phyloP scores from a whole-genome alignment of 768 basidiomycete species.

The Lepiota subincarnata region DNA sequence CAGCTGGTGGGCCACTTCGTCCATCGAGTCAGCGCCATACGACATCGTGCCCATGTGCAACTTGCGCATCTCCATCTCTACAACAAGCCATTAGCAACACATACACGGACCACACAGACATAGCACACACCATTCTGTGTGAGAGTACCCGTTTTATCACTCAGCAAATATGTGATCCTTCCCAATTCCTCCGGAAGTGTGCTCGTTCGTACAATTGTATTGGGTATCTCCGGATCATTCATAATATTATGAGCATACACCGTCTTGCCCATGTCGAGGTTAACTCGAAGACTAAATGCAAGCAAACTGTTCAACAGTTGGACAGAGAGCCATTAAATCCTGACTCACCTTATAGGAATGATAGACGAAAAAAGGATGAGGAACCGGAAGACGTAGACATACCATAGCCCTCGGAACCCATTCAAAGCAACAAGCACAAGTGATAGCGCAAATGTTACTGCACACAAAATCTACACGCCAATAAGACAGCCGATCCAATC shows the following conservation, averaged over 20 bases:
- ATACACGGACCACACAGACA: too few species aligned
- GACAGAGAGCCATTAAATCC: background rate
- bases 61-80: conserved; percentile 99
- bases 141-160: conserved; percentile 96
- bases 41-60: conserved; percentile 99
- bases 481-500: background rate
- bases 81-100: background rate
- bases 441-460: conserved; percentile 90
- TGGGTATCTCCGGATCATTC: conserved; percentile 88
- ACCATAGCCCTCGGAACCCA: conserved; percentile 94
- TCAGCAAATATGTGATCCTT: conserved; percentile 90
- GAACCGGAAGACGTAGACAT: conserved; percentile 94
- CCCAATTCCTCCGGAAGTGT: conserved; percentile 97
- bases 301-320: background rate
- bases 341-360: conserved; percentile 92
- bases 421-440: conserved; percentile 91
- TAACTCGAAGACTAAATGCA: conserved; percentile 81
- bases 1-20: conserved; percentile 94
- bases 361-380: conserved; percentile 98
- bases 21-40: conserved; percentile 97
- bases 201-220: conserved; percentile 95
- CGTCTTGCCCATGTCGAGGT: conserved; percentile 99
- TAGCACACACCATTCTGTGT: conserved; percentile 81
- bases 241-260: conserved; percentile 96
- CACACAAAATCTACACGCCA: conserved; percentile 76